Evolutionary conservation across 176 grass and related monocot genomes (phyloP).

Genomic region (Raddia distichophylla): DNA sequence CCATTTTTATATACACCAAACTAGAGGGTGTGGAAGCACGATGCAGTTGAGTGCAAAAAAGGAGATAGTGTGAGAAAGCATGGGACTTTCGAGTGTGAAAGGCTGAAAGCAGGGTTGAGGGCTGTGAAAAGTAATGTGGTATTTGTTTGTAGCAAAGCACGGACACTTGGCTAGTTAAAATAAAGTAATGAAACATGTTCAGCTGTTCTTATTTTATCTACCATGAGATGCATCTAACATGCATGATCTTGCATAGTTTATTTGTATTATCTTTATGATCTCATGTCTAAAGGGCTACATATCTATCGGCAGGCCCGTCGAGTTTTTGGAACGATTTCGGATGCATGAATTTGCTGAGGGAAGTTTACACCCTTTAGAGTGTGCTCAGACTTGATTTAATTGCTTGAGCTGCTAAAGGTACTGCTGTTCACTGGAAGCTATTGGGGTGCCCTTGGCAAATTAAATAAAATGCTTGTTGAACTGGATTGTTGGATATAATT

Average conservation of each 20-base stretch:
- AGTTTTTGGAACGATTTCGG: constrained; percentile 74
- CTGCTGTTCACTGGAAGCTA: not conserved
- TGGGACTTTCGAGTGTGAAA: too few relatives aligned
- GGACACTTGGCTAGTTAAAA: not conserved
- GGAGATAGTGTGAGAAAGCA: too few relatives aligned
- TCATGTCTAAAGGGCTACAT: constrained; percentile 27
- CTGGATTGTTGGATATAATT: constrained; percentile 22
- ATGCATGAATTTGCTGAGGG: constrained; percentile 89
- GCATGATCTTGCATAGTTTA: not conserved
- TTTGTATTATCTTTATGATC: constrained; percentile 11
- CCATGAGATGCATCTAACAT: not conserved
- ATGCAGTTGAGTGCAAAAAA: too few relatives aligned
- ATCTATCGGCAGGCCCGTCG: constrained; percentile 58
- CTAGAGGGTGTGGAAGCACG: too few relatives aligned
- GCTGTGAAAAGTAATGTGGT: too few relatives aligned
- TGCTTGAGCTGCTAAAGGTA: constrained; percentile 39
- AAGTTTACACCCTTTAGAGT: constrained; percentile 76
- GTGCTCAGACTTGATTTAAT: constrained; percentile 78
- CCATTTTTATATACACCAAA: too few relatives aligned
- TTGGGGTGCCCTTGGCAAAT: not conserved
- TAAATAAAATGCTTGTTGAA: constrained; percentile 28
- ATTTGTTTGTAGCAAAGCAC: too few relatives aligned
- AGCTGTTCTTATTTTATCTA: constrained; percentile 4
- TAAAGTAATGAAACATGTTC: not conserved
- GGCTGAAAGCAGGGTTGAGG: too few relatives aligned